These are phyloP conservation scores for Tagetes erecta DNA, from an alignment of 129 eudicot species.

Conservation along the genomic window DNA sequence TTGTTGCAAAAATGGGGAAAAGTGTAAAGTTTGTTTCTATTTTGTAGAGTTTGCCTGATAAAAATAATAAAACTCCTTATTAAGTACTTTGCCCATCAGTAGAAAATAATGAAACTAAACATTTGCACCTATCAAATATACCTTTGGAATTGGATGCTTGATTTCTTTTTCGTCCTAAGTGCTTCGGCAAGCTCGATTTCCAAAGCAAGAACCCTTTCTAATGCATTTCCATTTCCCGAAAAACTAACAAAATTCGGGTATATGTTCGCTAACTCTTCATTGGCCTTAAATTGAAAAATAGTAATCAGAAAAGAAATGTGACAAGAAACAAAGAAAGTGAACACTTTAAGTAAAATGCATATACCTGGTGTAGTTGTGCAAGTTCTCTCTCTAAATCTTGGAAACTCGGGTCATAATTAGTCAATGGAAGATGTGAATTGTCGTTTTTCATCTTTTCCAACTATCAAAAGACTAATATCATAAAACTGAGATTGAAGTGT, in stretches of 20 bases:
- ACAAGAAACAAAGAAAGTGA: neutral
- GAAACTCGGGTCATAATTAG: constrained; percentile 43
- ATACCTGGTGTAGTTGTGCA: constrained; percentile 66
- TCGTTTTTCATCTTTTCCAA: constrained; percentile 87
- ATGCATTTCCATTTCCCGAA: constrained; percentile 64
- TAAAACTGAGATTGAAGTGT: neutral
- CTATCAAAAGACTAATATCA: constrained; percentile 31
- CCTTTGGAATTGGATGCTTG: constrained; percentile 86
- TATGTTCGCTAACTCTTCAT: constrained; percentile 71
- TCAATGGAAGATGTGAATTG: constrained; percentile 46
- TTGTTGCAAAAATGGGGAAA: neutral
- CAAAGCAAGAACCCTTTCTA: constrained; percentile 91
- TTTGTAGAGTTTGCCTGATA: neutral
- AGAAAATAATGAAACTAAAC: neutral
- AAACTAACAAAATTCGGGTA: constrained; percentile 66
- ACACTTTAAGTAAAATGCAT: constrained; percentile 1
- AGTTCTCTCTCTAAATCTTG: constrained; percentile 61
- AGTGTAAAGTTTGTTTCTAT: neutral
- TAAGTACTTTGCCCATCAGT: neutral
- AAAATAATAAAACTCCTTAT: neutral
- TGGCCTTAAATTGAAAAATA: constrained; percentile 44
- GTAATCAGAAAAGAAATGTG: constrained; percentile 17
- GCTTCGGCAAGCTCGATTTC: constrained; percentile 99
- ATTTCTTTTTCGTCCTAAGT: constrained; percentile 66
- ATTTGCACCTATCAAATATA: constrained; percentile 18